Evolutionary conservation across 805 yeast species (phyloP).

Genomic region (Wickerhamiella domercqiae): DNA sequence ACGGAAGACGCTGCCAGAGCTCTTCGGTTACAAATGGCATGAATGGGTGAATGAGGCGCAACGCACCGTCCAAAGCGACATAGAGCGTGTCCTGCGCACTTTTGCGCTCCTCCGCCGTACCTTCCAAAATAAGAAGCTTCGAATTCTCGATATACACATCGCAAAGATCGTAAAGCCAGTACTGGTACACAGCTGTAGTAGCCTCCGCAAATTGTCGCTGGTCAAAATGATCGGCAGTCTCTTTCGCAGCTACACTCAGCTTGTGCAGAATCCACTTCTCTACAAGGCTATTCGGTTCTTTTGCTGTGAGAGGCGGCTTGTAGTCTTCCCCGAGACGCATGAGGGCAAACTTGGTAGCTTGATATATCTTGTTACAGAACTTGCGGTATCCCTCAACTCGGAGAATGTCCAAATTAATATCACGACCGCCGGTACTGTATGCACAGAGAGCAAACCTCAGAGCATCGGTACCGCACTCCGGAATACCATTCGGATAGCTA

Average conservation of each 20-base stretch:
- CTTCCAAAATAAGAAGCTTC: slow-evolving; percentile 81
- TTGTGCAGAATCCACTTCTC: slow-evolving; percentile 95
- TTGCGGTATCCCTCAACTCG: slow-evolving; percentile 98
- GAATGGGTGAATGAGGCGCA: slow-evolving; percentile 88
- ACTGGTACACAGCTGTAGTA: slow-evolving; percentile 75
- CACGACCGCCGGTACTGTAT: slow-evolving; percentile 97
- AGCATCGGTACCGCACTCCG: slow-evolving; percentile 99
- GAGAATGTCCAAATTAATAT: slow-evolving; percentile 85
- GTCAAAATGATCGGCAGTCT: slow-evolving; percentile 52
- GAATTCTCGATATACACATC: slow-evolving; percentile 98
- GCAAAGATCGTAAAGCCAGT: slow-evolving; percentile 89
- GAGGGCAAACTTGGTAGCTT: slow-evolving; percentile 93
- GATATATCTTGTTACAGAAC: slow-evolving; percentile 98
- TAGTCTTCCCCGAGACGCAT: slow-evolving; percentile 85
- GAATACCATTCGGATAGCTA: slow-evolving; percentile 92
- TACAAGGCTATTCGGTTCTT: slow-evolving; percentile 58
- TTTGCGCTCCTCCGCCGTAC: slow-evolving; percentile 65
- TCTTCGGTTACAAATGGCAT: slow-evolving; percentile 97
- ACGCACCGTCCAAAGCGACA: slow-evolving; percentile 82
- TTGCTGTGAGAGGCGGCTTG: slow-evolving; percentile 53
- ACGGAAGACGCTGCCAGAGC: slow-evolving; percentile 97
- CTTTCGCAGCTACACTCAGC: slow-evolving; percentile 52
- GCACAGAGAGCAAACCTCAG: slow-evolving; percentile 96
- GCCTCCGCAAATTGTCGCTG: slow-evolving; percentile 79
- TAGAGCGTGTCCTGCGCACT: slow-evolving; percentile 91